Base-by-base conservation (phyloP, 2,329 filamentous ascomycete species). In the Sporothrix protearum region DNA sequence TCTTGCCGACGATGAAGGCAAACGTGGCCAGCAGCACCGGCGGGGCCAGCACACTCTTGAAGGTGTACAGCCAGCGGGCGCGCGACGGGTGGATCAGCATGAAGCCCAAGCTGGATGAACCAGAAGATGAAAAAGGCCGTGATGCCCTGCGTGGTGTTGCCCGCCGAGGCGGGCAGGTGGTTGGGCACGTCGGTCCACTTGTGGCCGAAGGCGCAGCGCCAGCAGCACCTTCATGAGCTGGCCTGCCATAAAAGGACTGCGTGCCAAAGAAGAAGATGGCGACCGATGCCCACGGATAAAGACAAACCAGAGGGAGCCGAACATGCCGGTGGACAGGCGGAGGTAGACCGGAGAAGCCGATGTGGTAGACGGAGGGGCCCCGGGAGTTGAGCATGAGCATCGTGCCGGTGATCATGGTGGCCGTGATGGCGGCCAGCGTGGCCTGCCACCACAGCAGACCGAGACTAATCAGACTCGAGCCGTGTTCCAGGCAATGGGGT, bases 121-220 rank as follows among this genome's bases (percentile, higher is more conserved):
- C 81, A 82, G 42, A 79, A 78, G 64, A 82, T 74, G 73, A 82
- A 81, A 68, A 82, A 82, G 22, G 77, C 76, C 0, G 78, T 79
- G 59, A 82, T 78, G 51, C 78, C 77, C 1, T 76, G 77, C 30
- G 73, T 75, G 9, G 77, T 77, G 53, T 77, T 77, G 71, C 81
- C 80, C 19, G 80, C 78, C 68, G 75, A 79, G 0, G 76, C 76
- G 0, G 79, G 76, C 14, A 82, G 73, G 12, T 74, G 70, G 71
- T 82, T 82, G n/a, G 72, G 73, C 42, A 74, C 70, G 2, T 67
- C n/a, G 14, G 66, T 71, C 73, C 73, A 74, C n/a, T 25, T 55
- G 69, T 47, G 28, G 28, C 73, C 73, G 36, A 74, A 73, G 45
- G 71, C 69, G 45, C 72, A 74, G 16, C 73, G 69, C 14, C 14